Base-by-base conservation (phyloP, 306 rosid genomes). In the Vigna angularis region DNA sequence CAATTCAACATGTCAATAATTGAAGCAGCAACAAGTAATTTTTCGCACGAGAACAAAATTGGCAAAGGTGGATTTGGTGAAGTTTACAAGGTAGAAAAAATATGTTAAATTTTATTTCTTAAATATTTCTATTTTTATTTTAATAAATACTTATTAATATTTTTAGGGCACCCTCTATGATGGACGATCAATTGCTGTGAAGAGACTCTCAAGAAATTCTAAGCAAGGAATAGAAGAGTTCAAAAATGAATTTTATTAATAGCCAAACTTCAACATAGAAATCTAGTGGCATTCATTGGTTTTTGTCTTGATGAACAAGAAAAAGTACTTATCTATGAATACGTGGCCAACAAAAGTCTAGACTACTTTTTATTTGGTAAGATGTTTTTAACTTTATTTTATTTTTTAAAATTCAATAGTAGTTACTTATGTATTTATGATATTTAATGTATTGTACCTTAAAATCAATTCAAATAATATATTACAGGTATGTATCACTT, bases 181-280 rank as follows among this genome's bases (percentile, higher is more conserved):
- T 30, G 62, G 30, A 50, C 17, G 62, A 70, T 10, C 4, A 9
- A 51, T 70, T 16, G 62, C 48, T 2, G 75, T 50, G 10, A 70
- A 70, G 28, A 70, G 75, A 13, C 75, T 70, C 2, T 45, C 62
- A 50, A 30, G 0, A 50, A 70, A 11, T 50, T 70, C 75, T n/a
- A 70, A 4, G 6, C 75, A 70, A 70, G 62, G 62, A 8, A 20
- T 32, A 16, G 4, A 7, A 4, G 68, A 62, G 7, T 62, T 62
- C 24, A 62, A 62, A 62, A 62, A 32, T 16, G 47, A 62, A 2
- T 62, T 16, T 0, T 62, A 9, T 62, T 62, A 0, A 62, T 70
- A 30, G 75, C 62, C n/a, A 70, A 50, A 2, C 75, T 70, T 50
- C 75, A 70, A 32, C 62, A 70, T 5, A 50, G 47, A 50, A 70